phyloP scores from a whole-genome alignment of 768 basidiomycete genomes.

The Holtermanniella nyarrowii region DNA sequence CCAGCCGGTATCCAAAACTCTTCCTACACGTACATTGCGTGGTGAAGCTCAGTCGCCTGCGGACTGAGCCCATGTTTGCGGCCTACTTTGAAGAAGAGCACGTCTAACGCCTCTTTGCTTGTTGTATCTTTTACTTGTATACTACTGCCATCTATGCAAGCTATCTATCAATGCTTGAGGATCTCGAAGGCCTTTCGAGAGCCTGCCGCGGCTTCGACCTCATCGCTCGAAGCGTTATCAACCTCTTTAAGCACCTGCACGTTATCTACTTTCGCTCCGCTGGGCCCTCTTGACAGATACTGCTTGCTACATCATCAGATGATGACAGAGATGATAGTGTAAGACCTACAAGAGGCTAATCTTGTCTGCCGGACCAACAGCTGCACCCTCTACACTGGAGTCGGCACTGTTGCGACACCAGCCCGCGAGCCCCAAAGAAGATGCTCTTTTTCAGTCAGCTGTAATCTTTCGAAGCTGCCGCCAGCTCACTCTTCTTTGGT shows the following conservation, averaged over 20 bases:
- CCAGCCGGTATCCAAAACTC: slow-evolving; percentile 75
- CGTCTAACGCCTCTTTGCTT: neutral
- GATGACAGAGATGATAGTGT: neutral
- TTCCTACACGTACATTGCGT: slow-evolving; percentile 89
- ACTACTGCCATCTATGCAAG: too few species aligned
- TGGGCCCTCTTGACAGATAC: neutral
- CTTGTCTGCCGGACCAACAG: neutral
- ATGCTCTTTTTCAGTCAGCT: neutral
- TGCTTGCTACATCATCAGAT: neutral
- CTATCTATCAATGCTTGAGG: neutral
- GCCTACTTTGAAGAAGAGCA: slow-evolving; percentile 53
- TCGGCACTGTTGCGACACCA: neutral
- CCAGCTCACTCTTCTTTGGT: neutral
- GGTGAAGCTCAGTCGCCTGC: slow-evolving; percentile 59
- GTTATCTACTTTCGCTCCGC: neutral
- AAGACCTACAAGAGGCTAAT: neutral
- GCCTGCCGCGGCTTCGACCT: neutral
- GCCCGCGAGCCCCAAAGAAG: neutral
- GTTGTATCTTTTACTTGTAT: neutral
- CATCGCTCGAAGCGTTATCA: neutral
- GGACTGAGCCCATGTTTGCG: slow-evolving; percentile 80
- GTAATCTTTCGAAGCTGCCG: neutral
- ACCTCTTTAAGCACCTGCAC: neutral
- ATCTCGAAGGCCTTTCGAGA: neutral
- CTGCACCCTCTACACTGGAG: neutral